Evolutionary conservation across 768 basidiomycete genomes (phyloP).

Genomic region (Fomitopsis pulvina): DNA sequence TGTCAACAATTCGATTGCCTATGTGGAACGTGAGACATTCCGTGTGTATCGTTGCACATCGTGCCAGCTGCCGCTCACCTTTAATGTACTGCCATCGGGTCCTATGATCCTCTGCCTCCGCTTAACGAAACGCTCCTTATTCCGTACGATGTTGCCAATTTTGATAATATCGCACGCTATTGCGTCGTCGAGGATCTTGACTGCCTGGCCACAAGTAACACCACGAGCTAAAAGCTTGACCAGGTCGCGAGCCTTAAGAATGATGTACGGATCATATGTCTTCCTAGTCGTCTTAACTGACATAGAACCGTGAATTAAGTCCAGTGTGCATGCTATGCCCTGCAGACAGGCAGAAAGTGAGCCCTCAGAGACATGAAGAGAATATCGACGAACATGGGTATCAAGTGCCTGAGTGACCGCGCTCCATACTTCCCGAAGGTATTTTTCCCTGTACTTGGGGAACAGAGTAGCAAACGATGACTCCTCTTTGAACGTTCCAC

Average conservation of each 20-base stretch:
- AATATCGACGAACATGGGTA: slow-evolving; percentile 46
- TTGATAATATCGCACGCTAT: slow-evolving; percentile 97
- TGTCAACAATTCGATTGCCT: slow-evolving; percentile 97
- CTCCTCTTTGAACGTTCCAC: slow-evolving; percentile 85
- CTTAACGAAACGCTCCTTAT: slow-evolving; percentile 97
- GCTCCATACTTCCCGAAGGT: slow-evolving; percentile 91
- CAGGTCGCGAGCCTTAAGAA: slow-evolving; percentile 93
- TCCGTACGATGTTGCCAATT: slow-evolving; percentile 88
- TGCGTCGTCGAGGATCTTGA: slow-evolving; percentile 85
- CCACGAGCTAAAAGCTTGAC: slow-evolving; percentile 93
- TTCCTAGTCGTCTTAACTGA: slow-evolving; percentile 94
- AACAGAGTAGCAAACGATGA: slow-evolving; percentile 97
- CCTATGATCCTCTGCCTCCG: slow-evolving; percentile 94
- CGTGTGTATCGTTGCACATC: too few species aligned
- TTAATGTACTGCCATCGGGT: slow-evolving; percentile 94
- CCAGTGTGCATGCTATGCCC: slow-evolving; percentile 88
- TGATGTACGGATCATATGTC: slow-evolving; percentile 93
- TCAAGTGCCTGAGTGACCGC: slow-evolving; percentile 84
- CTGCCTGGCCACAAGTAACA: slow-evolving; percentile 77
- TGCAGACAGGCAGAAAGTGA: too few species aligned
- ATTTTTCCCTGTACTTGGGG: slow-evolving; percentile 97
- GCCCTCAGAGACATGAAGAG: neutral
- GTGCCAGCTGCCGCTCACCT: too few species aligned
- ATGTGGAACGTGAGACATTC: neutral
- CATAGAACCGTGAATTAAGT: slow-evolving; percentile 96